Conservation (phyloP, 1,284 basidiomycete species). For the Megacollybia platyphylla region DNA sequence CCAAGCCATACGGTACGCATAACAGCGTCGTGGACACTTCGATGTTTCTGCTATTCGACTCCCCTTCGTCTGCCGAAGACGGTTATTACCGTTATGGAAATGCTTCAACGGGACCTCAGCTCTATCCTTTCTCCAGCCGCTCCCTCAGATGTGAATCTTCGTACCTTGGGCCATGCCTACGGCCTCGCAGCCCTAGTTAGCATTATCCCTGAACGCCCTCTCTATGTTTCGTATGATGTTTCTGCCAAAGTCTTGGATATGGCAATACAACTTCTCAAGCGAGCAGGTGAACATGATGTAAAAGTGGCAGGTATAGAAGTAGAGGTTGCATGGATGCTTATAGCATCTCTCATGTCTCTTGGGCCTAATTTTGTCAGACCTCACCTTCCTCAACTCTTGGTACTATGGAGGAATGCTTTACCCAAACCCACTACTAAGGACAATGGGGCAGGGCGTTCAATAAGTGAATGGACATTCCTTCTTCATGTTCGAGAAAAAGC, state of each 20-base stretch:
- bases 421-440: conserved; percentile 93
- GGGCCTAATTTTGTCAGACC: conserved; percentile 90
- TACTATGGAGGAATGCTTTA: conserved; percentile 93
- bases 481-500: conserved; percentile 88
- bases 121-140: conserved; percentile 56
- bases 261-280: conserved; percentile 83
- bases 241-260: conserved; percentile 86
- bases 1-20: conserved; percentile 82
- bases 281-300: conserved; percentile 84
- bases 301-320: conserved; percentile 76
- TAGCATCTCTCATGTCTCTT: conserved; percentile 84
- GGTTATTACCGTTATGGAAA: conserved; percentile 63
- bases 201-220: conserved; percentile 74
- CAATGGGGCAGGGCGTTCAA: conserved; percentile 47
- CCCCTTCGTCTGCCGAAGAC: conserved; percentile 76
- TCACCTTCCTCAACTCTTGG: conserved; percentile 85
- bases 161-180: conserved; percentile 80
- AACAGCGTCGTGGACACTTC: conserved; percentile 77
- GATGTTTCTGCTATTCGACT: conserved; percentile 83
- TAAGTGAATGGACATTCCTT: conserved; percentile 85
- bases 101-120: conserved; percentile 76
- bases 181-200: conserved; percentile 83
- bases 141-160: conserved; percentile 58
- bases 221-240: conserved; percentile 93
- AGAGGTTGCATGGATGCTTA: conserved; percentile 89